phyloP scores from a whole-genome alignment of 192 early-diverging fungal species.

The Coemansia sp. region DNA sequence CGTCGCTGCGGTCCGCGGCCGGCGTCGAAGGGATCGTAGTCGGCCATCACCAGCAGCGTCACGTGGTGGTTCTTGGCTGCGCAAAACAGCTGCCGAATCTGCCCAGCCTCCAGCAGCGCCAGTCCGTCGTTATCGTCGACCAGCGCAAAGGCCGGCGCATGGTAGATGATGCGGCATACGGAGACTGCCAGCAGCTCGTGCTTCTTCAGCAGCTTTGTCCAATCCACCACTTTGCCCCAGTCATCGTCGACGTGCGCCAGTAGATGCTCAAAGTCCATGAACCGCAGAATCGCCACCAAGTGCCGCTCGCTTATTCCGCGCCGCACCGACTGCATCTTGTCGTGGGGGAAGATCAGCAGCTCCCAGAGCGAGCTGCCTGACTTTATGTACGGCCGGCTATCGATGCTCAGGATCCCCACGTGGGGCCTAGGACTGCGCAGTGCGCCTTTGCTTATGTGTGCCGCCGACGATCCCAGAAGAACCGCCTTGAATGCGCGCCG shows the following conservation, averaged over 20 bases:
- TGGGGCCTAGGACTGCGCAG: constrained; percentile 18
- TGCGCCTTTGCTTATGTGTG: constrained; percentile 10
- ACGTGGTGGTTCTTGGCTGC: constrained; percentile 32
- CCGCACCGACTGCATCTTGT: constrained; percentile 34
- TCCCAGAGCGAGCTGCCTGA: constrained; percentile 51
- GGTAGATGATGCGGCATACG: constrained; percentile 36
- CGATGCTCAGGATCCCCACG: constrained; percentile 3
- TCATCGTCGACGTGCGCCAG: constrained; percentile 28
- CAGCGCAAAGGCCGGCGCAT: constrained; percentile 35
- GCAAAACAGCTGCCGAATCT: constrained; percentile 27
- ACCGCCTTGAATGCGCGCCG: constrained; percentile 19
- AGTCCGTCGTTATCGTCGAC: constrained; percentile 31
- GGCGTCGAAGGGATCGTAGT: constrained; percentile 22
- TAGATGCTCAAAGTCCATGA: constrained; percentile 35
- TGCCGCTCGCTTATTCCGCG: constrained; percentile 39
- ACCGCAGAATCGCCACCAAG: constrained; percentile 27
- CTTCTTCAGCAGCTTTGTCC: constrained; percentile 33
- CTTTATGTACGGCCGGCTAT: constrained; percentile 19
- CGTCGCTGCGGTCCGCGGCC: constrained; percentile 3
- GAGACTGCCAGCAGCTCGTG: constrained; percentile 33
- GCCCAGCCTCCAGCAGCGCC: constrained; percentile 11
- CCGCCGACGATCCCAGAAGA: constrained; percentile 9
- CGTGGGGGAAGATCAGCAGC: constrained; percentile 45
- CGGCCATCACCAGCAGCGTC: constrained; percentile 28
- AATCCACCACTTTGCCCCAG: constrained; percentile 43